These are phyloP conservation scores for Fusarium tanahbumbuense DNA, from an alignment of 2,329 filamentous ascomycete species.

Conservation along the genomic window DNA sequence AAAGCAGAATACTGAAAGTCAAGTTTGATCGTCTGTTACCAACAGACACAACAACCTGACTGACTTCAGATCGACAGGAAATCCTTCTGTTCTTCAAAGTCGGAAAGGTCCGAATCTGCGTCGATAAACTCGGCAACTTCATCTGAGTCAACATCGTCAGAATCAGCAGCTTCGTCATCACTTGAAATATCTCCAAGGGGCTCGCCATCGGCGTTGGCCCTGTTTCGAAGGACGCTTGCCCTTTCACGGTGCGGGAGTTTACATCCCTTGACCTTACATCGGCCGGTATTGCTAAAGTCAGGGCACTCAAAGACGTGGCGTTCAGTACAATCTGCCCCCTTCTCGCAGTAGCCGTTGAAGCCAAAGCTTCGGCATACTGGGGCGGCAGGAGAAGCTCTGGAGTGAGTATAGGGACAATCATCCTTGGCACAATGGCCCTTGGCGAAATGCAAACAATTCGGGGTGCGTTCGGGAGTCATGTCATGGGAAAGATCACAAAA, in stretches of 20 bases:
- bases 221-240: slow-evolving; percentile 81
- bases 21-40: slow-evolving; percentile 2
- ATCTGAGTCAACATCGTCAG: slow-evolving; percentile 84
- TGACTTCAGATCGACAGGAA: slow-evolving; percentile 61
- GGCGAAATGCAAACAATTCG: slow-evolving; percentile 89
- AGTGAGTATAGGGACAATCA: slow-evolving; percentile 88
- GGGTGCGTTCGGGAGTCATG: slow-evolving; percentile 82
- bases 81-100: slow-evolving; percentile 69
- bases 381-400: slow-evolving; percentile 79
- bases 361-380: slow-evolving; percentile 88
- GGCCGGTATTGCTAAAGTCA: slow-evolving; percentile 90
- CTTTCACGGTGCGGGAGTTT: slow-evolving; percentile 88
- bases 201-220: slow-evolving; percentile 66
- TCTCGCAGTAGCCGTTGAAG: slow-evolving; percentile 87
- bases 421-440: slow-evolving; percentile 90
- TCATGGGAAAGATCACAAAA: slow-evolving; percentile 93
- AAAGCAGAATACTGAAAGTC: slow-evolving; percentile 29
- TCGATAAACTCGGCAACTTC: slow-evolving; percentile 74
- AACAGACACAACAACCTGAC: slow-evolving; percentile 7
- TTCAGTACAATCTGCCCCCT: slow-evolving; percentile 79
- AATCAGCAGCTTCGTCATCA: slow-evolving; percentile 78
- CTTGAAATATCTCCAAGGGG: slow-evolving; percentile 79
- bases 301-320: slow-evolving; percentile 95
- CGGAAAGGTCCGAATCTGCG: slow-evolving; percentile 64
- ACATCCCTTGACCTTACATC: slow-evolving; percentile 84